Base-by-base conservation (phyloP, 1,139 yeast genomes). In the Candida anutae region DNA sequence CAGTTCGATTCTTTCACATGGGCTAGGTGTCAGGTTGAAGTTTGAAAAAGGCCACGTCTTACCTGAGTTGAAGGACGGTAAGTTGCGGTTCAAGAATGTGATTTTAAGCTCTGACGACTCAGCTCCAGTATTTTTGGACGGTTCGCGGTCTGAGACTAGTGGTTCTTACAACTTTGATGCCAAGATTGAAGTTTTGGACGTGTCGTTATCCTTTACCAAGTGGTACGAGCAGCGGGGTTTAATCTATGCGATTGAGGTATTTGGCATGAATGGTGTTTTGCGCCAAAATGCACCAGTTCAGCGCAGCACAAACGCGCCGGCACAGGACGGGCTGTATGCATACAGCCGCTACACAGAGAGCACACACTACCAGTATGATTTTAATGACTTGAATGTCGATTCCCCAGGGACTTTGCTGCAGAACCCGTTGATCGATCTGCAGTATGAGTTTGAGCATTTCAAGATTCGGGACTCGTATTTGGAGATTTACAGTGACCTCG, bases 181-280 rank as follows among this genome's bases (percentile, higher is more conserved):
- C 17, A 54, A 53, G 11, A 59, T 78, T 16, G 72, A 76, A 29
- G 64, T 73, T 12, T 55, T 78, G 36, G 74, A 73, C 36, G 45
- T 79, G 23, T 69, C 80, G 0, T 53, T 80, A 14, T 74, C 82
- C 1, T 70, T 80, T 36, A 62, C 65, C 25, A 80, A 80, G 48
- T 80, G 88, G 88, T 63, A 75, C 28, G 70, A 71, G 34, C 79
- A 85, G 0, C 65, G 68, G 26, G 93, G 93, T 0, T 53, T 81
- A 17, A 69, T 80, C 23, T 60, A 77, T 29, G 76, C 75, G 37
- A 52, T 79, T 25, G 79, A 77, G 31, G 57, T 80, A 1, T 66
- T 58, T 29, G 90, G 90, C 0, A 58, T 78, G 48, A 60, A 58
- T 18, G 88, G 87, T 3, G 58, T 61, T 16, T 51, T 75, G 17